These are phyloP conservation scores for Taiozyma sp. DNA, from an alignment of 1,139 yeast species.

Conservation along the genomic window DNA sequence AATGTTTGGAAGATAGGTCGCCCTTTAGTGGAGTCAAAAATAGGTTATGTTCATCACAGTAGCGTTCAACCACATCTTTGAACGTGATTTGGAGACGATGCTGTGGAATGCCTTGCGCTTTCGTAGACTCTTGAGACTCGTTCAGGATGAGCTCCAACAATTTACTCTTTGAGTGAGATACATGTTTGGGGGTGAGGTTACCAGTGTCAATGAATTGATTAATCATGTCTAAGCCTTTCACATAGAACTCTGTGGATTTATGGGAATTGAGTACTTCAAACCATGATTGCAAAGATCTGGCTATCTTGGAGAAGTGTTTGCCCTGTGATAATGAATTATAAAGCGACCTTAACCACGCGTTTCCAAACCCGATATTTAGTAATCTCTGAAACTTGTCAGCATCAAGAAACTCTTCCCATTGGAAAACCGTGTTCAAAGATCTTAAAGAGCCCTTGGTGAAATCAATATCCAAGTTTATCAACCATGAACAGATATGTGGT, in stretches of 20 bases:
- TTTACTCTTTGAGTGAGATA: not conserved
- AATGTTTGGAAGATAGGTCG: constrained; percentile 24
- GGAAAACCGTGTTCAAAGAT: constrained; percentile 14
- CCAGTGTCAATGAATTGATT: constrained; percentile 27
- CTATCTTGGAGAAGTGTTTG: not conserved
- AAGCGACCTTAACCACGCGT: constrained; percentile 10
- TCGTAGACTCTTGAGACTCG: not conserved
- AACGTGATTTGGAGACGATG: constrained; percentile 31
- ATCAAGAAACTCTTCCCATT: constrained; percentile 23
- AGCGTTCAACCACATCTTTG: constrained; percentile 45
- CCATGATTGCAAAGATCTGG: constrained; percentile 5
- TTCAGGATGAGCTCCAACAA: constrained; percentile 3
- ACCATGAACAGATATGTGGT: constrained; percentile 27
- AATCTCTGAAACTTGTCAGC: constrained; percentile 18
- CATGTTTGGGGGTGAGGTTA: constrained; percentile 4
- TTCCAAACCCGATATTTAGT: constrained; percentile 25
- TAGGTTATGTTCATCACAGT: constrained; percentile 27
- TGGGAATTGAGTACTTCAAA: constrained; percentile 16
- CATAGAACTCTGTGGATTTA: not conserved
- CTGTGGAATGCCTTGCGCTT: constrained; percentile 24
- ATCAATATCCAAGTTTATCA: constrained; percentile 12
- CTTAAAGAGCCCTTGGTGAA: not conserved
- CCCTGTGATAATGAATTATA: constrained; percentile 20
- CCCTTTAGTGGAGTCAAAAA: constrained; percentile 18
- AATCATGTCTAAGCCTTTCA: constrained; percentile 28